Conservation (phyloP, 495 filamentous ascomycete species). For the Saxophila tyrrhenica region DNA sequence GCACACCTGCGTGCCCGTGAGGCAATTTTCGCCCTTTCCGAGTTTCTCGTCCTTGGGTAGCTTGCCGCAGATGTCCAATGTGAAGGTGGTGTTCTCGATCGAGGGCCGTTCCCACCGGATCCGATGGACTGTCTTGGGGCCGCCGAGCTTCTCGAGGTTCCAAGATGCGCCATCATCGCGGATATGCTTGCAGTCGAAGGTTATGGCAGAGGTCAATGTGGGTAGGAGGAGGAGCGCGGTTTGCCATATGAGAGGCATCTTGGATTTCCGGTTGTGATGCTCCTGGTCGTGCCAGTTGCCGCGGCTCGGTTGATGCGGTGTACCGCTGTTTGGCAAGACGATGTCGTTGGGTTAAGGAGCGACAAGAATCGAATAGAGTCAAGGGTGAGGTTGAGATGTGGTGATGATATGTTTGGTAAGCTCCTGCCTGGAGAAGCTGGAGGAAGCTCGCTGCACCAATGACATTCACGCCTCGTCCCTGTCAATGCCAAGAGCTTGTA, state of each 20-base stretch:
- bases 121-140: slow-evolving; percentile 63
- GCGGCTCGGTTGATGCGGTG: not conserved
- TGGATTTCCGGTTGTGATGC: not conserved
- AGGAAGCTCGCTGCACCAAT: not conserved
- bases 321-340: not conserved
- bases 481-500: not conserved
- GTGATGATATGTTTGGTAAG: not conserved
- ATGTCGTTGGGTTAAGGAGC: not conserved
- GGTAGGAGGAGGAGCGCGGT: slow-evolving; percentile 35
- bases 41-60: slow-evolving; percentile 44
- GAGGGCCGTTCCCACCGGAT: slow-evolving; percentile 35
- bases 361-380: not conserved
- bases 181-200: slow-evolving; percentile 54
- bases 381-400: not conserved
- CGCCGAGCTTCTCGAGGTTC: slow-evolving; percentile 53
- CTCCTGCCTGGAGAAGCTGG: not conserved
- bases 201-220: slow-evolving; percentile 33
- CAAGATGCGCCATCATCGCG: slow-evolving; percentile 46
- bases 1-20: slow-evolving; percentile 67
- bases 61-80: slow-evolving; percentile 68
- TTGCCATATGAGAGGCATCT: not conserved
- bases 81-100: slow-evolving; percentile 66
- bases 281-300: not conserved
- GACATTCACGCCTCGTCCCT: not conserved
- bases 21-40: slow-evolving; percentile 43